Evolutionary conservation across 805 yeast genomes (phyloP), one percentile per base, ranked within the genome.

Genomic region (Metschnikowia proteae): DNA sequence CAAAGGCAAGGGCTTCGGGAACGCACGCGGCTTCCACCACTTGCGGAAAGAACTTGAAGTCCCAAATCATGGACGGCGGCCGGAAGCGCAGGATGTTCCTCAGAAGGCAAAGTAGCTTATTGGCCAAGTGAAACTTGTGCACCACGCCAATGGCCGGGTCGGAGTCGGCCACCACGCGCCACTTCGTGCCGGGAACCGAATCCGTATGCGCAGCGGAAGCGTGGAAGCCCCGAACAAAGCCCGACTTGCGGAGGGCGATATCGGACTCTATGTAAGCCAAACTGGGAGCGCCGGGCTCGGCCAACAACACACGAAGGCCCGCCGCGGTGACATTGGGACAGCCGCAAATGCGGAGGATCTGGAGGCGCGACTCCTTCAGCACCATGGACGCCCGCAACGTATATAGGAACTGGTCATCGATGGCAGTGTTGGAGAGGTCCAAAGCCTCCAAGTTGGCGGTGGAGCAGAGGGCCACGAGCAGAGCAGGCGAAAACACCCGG

Each of bases 321-420:
- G 29, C 28, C n/a, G 31, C 42, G 4, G 56, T 40, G 9, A 57
- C 38, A 7, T 48, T 33, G 3, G 58, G 54, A 34, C 74, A 67
- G 6, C 61, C 57, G 25, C 47, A 44, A 1, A 71, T 22, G 17
- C 57, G 46, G 3, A 71, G 44, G 5, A 66, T 47, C 33, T 60
- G 53, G 17, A 71, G 53, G 6, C 52, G 53, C 2, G 55, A 65
- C 23, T 31, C 52, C 53, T 35, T 51, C 56, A 22, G 57, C 52
- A 38, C 54, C 45, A 17, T 23, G 13, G 50, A 63, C 45, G 40
- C 59, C 47, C 9, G 53, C 37, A 71, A 46, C 25, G 63, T 63
- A 39, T 58, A 53, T 4, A 71, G 39, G 29, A 61, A 65, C 33
- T 52, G 61, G 52, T 71, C 75, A 53, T 69, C 70, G 8, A 71